Base-by-base conservation (phyloP, 208 protist species). In the Acanthamoeba triangularis region DNA sequence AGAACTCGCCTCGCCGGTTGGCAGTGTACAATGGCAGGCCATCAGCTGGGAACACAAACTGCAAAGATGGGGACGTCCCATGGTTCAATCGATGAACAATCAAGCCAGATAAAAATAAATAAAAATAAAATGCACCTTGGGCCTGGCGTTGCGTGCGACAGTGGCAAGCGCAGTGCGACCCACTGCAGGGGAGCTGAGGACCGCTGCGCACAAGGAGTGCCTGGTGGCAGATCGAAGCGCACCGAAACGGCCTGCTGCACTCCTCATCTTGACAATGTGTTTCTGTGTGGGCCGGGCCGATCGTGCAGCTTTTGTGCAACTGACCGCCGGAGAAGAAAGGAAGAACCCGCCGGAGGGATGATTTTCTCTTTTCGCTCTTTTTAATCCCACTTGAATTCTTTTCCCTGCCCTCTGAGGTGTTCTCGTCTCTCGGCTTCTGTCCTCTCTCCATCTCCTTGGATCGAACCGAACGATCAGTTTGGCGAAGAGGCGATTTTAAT, bases 291-390 rank as follows among this genome's bases (percentile, higher is more conserved):
- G 6, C 10, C 1, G 52, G 2, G 2, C 3, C 10, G 52, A 1
- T 59, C 54, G 65, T 72, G 65, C 65, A 72, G 65, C 65, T 72
- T 72, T 72, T 16, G 65, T 37, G 65, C n/a, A 18, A 25, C 30
- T 37, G 8, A 10, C n/a, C 65, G 56, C 65, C 65, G 65, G 65
- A 72, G 65, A 72, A 72, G 65, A 72, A 72, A 72, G 65, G 65
- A 72, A 72, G 65, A 72, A 72, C 7, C 65, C 25, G 30, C 65
- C 59, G 59, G 59, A 72, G 30, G 20, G 6, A 0, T 14, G 56
- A 37, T 20, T 20, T 72, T 72, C 35, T 30, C 59, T 63, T 72
- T 72, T 72, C n/a, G n/a, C 7, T 33, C 30, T 72, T 61, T 61
- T 72, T 72, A n/a, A 63, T 25, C 23, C 52, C 52, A 56, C 10